Percentiles rank a stretch among this genome's conserved stretches.
Evolutionary conservation across 495 filamentous ascomycete species (phyloP).

Genomic region (Glutinoglossum americanum): DNA sequence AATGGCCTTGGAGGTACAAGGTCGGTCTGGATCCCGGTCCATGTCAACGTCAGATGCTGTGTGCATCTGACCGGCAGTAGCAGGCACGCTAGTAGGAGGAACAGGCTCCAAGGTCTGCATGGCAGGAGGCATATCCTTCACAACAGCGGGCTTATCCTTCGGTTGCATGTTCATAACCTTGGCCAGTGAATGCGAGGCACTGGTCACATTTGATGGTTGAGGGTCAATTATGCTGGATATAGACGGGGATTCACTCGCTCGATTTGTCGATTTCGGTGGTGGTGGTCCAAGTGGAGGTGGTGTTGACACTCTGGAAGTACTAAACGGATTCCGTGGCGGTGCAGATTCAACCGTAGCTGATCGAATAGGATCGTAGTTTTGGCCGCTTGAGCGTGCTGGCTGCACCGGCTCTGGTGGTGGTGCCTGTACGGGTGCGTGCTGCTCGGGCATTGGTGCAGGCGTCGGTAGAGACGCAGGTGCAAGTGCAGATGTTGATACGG

Average conservation of each 20-base stretch:
- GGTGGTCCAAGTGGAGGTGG: slow-evolving; percentile 11
- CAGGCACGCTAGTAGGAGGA: background rate
- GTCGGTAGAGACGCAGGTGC: slow-evolving; percentile 9
- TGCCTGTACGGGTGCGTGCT: slow-evolving; percentile 10
- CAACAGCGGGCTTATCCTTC: slow-evolving; percentile 1
- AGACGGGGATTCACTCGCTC: slow-evolving; percentile 70
- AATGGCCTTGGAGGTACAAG: background rate
- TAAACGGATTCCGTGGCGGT: slow-evolving; percentile 26
- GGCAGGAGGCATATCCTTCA: background rate
- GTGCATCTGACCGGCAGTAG: background rate
- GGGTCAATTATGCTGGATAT: slow-evolving; percentile 81
- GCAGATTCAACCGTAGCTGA: slow-evolving; percentile 41
- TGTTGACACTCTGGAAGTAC: slow-evolving; percentile 9
- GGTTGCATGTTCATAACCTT: slow-evolving; percentile 5
- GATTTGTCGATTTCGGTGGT: slow-evolving; percentile 20
- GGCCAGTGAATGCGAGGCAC: slow-evolving; percentile 11
- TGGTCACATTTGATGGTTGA: slow-evolving; percentile 26
- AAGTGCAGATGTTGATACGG: background rate
- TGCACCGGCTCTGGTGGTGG: background rate
- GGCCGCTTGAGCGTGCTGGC: slow-evolving; percentile 36
- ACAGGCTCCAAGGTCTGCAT: background rate
- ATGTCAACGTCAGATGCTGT: background rate
- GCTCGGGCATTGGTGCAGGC: slow-evolving; percentile 11
- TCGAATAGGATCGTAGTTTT: slow-evolving; percentile 74
- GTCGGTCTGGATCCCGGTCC: background rate